Evolutionary conservation across 2,329 filamentous ascomycete species (phyloP).

Genomic region (Colletotrichum sp.): DNA sequence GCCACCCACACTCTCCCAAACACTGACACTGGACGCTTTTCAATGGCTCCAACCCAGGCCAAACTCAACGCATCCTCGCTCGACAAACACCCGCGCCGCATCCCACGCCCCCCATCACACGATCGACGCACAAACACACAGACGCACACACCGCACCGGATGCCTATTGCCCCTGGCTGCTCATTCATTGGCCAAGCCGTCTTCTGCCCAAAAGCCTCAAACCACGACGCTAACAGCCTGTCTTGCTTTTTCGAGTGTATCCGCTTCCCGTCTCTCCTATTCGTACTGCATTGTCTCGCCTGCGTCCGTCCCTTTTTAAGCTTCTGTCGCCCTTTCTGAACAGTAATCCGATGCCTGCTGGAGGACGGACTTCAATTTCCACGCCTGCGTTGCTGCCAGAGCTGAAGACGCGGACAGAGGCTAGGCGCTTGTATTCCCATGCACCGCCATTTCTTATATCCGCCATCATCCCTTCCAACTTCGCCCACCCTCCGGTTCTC

Average conservation of each 20-base stretch:
- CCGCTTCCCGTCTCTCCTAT: constrained; percentile 11
- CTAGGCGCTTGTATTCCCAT: not conserved
- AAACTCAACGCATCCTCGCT: constrained; percentile 4
- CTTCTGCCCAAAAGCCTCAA: constrained; percentile 16
- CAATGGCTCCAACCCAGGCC: not conserved
- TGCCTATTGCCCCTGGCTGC: constrained; percentile 3
- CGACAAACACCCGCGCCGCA: constrained; percentile 4
- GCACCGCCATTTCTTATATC: not conserved
- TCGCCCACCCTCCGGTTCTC: not conserved
- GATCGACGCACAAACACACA: constrained; percentile 19
- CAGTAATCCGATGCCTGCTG: constrained; percentile 1
- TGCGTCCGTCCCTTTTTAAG: constrained; percentile 20
- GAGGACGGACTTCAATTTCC: constrained; percentile 11
- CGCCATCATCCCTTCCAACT: not conserved
- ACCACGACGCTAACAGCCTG: constrained; percentile 12
- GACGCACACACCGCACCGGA: constrained; percentile 13
- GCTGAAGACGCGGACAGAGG: not conserved
- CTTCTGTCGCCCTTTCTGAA: constrained; percentile 22
- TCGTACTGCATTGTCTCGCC: constrained; percentile 17
- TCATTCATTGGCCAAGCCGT: constrained; percentile 1
- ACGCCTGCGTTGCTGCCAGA: not conserved
- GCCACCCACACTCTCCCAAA: not conserved
- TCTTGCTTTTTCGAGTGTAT: constrained; percentile 16
- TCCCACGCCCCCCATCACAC: constrained; percentile 16
- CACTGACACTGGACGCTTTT: not conserved